Base-by-base conservation (phyloP, 768 basidiomycete species). In the Boletus coccyginus region DNA sequence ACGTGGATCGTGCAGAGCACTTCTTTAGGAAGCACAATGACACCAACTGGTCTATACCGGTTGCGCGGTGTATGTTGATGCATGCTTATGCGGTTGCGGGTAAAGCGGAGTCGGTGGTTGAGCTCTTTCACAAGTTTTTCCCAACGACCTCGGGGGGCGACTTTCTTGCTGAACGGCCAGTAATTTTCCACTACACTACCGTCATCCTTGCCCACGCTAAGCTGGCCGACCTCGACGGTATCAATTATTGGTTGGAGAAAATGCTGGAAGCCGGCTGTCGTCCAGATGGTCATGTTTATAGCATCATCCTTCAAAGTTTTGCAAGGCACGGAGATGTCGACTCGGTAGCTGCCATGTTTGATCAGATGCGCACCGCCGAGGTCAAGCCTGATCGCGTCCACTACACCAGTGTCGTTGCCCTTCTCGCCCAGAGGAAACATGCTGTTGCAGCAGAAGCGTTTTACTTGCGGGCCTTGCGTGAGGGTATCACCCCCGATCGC, bases 341-440 rank as follows among this genome's bases (percentile, higher is more conserved):
- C 13, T 72, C 80, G 16, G 77, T 87, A 47, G 68, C 75, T 16
- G 60, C 68, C 10, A 67, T 86, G 7, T 73, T 91, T 55, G 68
- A 80, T 36, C 79, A 85, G 67, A 90, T 95, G 89, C 78, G 79
- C 45, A 61, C 66, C 3, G 72, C 75, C 5, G 76, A 78, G 2
- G 52, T 85, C 19, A 52, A 62, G 38, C 84, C 85, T 9, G 78
- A 81, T 46, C 64, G 59, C 7, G 73, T 79, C 39, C 74, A 83
- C 11, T 94, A 90, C 67, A 89, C 87, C 11, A 80, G 77, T 9
- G 73, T 92, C 54, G 80, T 94, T 60, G 71, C 78, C n/a, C 75
- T 85, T 56, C 81, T 92, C 38, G 86, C 86, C 11, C 74, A 77
- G 46, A 77, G 81, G 45, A 76, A 77, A 53, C 89, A 94, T 65